Conservation (phyloP, 2,329 filamentous ascomycete genomes). For the Leptographium lundbergii region DNA sequence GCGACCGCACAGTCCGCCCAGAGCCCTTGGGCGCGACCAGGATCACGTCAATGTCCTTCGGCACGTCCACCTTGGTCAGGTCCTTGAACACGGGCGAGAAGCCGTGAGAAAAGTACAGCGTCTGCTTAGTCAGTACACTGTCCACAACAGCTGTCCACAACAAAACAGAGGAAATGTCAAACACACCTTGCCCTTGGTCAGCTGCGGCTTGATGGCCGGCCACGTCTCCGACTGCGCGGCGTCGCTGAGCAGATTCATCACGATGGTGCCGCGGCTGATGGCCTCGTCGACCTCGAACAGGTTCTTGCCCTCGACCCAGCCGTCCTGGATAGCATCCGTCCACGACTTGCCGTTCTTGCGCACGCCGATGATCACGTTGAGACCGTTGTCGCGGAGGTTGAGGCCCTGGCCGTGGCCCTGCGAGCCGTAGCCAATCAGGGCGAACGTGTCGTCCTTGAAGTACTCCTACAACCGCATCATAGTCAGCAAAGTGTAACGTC, state of each 20-base stretch:
- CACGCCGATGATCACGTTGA: conserved; percentile 98
- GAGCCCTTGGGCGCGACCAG: conserved; percentile 98
- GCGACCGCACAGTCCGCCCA: conserved; percentile 92
- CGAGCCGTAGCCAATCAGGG: conserved; percentile 95
- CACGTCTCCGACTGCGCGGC: conserved; percentile 98
- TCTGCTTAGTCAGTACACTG: conserved; percentile 38
- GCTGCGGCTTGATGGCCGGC: conserved; percentile 94
- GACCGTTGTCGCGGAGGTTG: conserved; percentile 98
- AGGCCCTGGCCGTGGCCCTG: conserved; percentile 98
- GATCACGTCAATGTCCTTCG: conserved; percentile 94
- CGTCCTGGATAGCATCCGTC: conserved; percentile 94
- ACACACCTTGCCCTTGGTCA: conserved; percentile 93
- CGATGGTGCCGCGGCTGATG: conserved; percentile 80
- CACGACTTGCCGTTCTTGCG: conserved; percentile 97
- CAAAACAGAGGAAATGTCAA: not conserved
- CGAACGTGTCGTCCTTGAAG: conserved; percentile 99
- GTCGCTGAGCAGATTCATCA: conserved; percentile 99
- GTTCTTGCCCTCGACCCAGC: conserved; percentile 97
- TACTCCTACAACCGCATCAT: conserved; percentile 55
- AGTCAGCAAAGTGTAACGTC: not conserved
- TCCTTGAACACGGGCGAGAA: conserved; percentile 99
- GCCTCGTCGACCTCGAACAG: conserved; percentile 97
- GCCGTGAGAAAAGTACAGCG: conserved; percentile 99
- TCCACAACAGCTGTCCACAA: not conserved
- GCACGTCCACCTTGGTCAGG: conserved; percentile 96